These are phyloP conservation scores for Corymbia citriodora DNA, from an alignment of 441 rosid species.

Conservation along the genomic window DNA sequence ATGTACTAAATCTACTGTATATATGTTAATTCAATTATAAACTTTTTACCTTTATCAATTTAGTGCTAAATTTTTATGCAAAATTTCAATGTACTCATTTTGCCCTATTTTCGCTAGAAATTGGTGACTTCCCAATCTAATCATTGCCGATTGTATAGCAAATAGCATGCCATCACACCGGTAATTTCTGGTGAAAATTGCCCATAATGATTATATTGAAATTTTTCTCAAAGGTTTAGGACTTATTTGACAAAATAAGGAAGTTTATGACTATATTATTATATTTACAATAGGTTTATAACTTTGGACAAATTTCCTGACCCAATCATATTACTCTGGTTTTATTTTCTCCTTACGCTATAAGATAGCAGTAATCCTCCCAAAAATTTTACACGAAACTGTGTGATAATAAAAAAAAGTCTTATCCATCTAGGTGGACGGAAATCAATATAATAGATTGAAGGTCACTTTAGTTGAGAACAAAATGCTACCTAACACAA, in stretches of 20 bases:
- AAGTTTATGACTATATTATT: background rate
- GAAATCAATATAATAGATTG: background rate
- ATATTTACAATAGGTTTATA: background rate
- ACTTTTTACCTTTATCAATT: background rate
- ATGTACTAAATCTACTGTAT: fast-evolving
- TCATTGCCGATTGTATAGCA: fast-evolving
- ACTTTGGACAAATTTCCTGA: background rate
- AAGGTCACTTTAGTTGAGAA: background rate
- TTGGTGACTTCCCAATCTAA: background rate
- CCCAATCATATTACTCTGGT: background rate
- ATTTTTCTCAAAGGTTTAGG: background rate
- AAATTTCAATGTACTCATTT: background rate
- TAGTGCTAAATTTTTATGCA: fast-evolving
- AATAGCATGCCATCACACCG: background rate
- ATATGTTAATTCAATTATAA: background rate
- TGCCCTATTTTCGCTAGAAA: fast-evolving
- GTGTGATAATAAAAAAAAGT: background rate
- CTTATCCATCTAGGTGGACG: background rate
- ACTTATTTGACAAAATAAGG: background rate
- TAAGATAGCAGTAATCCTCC: background rate
- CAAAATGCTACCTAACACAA: background rate
- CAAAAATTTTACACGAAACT: background rate
- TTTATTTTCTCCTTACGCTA: background rate
- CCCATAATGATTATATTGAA: background rate
- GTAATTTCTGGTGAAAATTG: background rate